These are phyloP conservation scores for Pleurotus salmoneostramineus DNA, from an alignment of 768 basidiomycete genomes.

Conservation along the genomic window DNA sequence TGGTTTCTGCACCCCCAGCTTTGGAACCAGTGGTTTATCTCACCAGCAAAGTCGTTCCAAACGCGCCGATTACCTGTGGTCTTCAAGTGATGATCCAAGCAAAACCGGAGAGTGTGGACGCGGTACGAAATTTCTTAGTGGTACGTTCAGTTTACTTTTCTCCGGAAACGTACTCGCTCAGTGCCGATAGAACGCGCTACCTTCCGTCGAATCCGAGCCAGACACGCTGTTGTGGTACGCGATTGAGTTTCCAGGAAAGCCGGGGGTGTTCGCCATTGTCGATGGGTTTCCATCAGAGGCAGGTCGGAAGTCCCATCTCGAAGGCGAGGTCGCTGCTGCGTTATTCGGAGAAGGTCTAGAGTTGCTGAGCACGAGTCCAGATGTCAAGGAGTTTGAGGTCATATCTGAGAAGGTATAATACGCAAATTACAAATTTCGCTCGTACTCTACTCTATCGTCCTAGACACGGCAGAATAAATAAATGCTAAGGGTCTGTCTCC, in stretches of 20 bases:
- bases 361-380: constrained; percentile 23
- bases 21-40: constrained; percentile 19
- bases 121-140: constrained; percentile 28
- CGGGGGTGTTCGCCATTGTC: constrained; percentile 30
- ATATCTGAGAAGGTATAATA: constrained; percentile 24
- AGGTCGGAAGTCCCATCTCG: constrained; percentile 27
- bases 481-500: too few relatives aligned
- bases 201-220: constrained; percentile 28
- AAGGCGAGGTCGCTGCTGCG: constrained; percentile 29
- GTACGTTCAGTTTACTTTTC: constrained; percentile 16
- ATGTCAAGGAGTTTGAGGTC: constrained; percentile 27
- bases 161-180: constrained; percentile 13
- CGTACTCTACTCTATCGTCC: too few relatives aligned
- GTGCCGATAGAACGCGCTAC: constrained; percentile 29
- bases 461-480: too few relatives aligned
- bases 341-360: constrained; percentile 27
- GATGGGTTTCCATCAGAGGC: constrained; percentile 30
- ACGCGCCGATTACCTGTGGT: neutral
- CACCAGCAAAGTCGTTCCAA: constrained; percentile 23
- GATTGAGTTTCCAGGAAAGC: constrained; percentile 27
- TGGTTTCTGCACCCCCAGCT: constrained; percentile 24
- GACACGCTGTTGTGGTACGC: constrained; percentile 34
- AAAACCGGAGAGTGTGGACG: constrained; percentile 28
- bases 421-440: too few relatives aligned
- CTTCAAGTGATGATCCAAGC: constrained; percentile 23